Conservation (phyloP, 805 yeast species). For the Metschnikowia lochheadii region DNA sequence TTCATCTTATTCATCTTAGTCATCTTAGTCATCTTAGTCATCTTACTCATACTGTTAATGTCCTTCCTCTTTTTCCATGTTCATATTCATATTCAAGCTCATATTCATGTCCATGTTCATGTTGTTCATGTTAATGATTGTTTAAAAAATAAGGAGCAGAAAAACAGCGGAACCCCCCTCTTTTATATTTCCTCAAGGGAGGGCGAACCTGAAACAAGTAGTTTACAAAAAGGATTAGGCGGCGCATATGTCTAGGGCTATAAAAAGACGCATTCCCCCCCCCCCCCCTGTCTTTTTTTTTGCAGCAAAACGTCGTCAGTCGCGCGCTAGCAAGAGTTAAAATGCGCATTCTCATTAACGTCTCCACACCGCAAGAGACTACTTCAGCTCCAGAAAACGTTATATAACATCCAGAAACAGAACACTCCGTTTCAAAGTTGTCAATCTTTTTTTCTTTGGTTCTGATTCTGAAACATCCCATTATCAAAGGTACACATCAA, state of each 20-base stretch:
- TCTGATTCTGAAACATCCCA: too few relatives aligned
- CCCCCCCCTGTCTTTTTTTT: neutral
- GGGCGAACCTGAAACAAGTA: neutral
- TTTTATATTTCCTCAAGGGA: neutral
- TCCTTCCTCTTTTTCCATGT: too few relatives aligned
- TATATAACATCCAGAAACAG: neutral
- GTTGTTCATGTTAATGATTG: neutral
- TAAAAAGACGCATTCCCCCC: neutral
- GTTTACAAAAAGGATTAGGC: neutral
- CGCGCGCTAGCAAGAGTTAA: conserved; percentile 1
- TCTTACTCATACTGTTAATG: too few relatives aligned
- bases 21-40: too few relatives aligned
- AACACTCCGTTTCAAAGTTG: neutral
- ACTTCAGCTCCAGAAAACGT: neutral
- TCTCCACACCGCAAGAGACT: neutral
- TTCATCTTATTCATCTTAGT: too few relatives aligned
- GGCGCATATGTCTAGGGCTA: neutral
- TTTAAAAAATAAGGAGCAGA: too few relatives aligned
- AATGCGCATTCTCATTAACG: neutral
- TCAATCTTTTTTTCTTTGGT: too few relatives aligned
- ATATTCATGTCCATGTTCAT: too few relatives aligned
- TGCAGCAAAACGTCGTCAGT: neutral
- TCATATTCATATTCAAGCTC: too few relatives aligned
- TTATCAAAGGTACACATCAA: too few relatives aligned
- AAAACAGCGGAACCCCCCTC: neutral